Evolutionary conservation across 768 basidiomycete species (phyloP).

Genomic region (Amanita pallidorosea): DNA sequence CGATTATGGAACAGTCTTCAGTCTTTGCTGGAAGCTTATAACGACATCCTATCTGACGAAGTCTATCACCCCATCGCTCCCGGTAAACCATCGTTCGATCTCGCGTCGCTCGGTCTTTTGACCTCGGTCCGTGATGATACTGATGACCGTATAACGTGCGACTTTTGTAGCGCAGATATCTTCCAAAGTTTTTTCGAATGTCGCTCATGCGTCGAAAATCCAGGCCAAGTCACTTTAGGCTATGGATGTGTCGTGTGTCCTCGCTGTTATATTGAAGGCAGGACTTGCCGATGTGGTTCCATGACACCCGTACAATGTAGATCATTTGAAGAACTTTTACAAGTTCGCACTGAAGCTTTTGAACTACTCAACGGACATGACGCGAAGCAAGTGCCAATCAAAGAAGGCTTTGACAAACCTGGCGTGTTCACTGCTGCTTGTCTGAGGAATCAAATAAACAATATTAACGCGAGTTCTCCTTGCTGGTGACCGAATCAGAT

Average conservation of each 20-base stretch:
- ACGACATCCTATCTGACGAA: constrained; percentile 42
- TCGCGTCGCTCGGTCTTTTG: not conserved
- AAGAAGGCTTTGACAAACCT: not conserved
- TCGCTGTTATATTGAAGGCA: constrained; percentile 68
- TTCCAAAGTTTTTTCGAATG: constrained; percentile 81
- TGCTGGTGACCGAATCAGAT: not conserved
- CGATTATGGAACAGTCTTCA: constrained; percentile 13
- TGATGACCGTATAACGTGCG: constrained; percentile 38
- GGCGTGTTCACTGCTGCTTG: constrained; percentile 1
- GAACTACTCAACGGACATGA: constrained; percentile 4
- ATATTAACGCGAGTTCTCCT: not conserved
- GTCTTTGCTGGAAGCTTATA: constrained; percentile 34
- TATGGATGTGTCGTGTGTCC: constrained; percentile 51
- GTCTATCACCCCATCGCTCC: constrained; percentile 18
- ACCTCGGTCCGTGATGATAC: not conserved
- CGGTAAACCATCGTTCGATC: constrained; percentile 7
- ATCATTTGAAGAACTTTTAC: constrained; percentile 34
- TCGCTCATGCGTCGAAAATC: constrained; percentile 24
- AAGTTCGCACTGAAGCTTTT: constrained; percentile 9
- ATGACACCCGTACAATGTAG: constrained; percentile 58
- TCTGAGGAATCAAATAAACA: not conserved
- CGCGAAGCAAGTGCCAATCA: not conserved
- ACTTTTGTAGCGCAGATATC: constrained; percentile 75
- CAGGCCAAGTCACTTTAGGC: constrained; percentile 13
- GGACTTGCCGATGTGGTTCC: constrained; percentile 49